Evolutionary conservation across 75 land plant genomes (phyloP), one percentile per base, ranked within the genome.

Genomic region (Pinus tabuliformis): DNA sequence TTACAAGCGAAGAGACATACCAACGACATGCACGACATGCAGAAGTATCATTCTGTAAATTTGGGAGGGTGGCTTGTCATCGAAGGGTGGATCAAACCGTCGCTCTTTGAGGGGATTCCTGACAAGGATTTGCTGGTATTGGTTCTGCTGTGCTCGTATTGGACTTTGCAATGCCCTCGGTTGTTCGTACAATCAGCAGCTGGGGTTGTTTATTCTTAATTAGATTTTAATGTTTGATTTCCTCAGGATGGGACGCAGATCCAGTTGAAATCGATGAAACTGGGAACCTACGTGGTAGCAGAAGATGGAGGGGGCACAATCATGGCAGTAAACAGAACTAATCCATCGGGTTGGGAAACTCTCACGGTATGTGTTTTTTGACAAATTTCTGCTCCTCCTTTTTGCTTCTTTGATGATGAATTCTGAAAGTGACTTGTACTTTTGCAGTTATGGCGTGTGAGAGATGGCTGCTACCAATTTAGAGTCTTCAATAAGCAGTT

Each of bases 221-320:
- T 33, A 1, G 33, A 33, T 52, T 57, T 37, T 78, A 52, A 24
- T 57, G 14, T 9, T 42, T 42, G 6, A 56, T 36, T 62, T 79
- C 56, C 7, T 45, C 61, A 95, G 98, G 97, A 94, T 83, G 97
- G 97, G 78, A 87, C 93, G 14, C 81, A 81, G 77, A 82, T 95
- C 39, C 92, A 85, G 56, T 62, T 92, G 37, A 90, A 85, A 73
- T 92, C 93, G 1, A 76, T 81, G 65, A 79, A 76, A 21, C 70
- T 81, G 52, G 83, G 88, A 78, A 90, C 81, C 75, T 95, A 83
- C 73, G 78, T 93, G 20, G 73, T 76, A 57, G 95, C 98, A 9
- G 95, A 81, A 72, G 81, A 84, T 76, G 97, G 98, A 45, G 98
- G 98, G 20, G 98, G 95, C n/a, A 15, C 33, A 59, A 73, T 78